These are phyloP conservation scores for Colletotrichum chrysophilum DNA, from an alignment of 2,329 filamentous ascomycete species.

Conservation along the genomic window DNA sequence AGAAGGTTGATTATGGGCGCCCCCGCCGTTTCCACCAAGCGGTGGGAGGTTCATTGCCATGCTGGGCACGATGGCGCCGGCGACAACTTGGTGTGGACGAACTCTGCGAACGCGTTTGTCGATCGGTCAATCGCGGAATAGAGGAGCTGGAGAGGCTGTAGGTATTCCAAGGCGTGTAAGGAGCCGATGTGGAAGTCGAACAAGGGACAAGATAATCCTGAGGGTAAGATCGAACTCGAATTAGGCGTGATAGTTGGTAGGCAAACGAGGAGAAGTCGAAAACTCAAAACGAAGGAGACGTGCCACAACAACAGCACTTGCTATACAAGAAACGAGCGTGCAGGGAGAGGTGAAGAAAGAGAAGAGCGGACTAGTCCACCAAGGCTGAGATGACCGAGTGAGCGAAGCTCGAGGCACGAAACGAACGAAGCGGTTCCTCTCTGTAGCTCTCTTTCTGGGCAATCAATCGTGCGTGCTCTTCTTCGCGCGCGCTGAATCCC, in stretches of 20 bases:
- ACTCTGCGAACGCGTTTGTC: not conserved
- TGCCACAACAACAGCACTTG: not conserved
- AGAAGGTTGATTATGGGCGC: constrained; percentile 81
- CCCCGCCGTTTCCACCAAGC: constrained; percentile 54
- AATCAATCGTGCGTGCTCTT: not conserved
- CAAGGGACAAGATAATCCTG: not conserved
- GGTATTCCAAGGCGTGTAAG: not conserved
- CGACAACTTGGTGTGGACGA: not conserved
- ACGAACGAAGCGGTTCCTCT: constrained; percentile 7
- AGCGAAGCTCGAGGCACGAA: constrained; percentile 5
- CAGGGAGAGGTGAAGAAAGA: constrained; percentile 1
- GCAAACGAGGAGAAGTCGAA: not conserved
- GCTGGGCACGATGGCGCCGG: constrained; percentile 36
- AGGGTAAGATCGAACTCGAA: not conserved
- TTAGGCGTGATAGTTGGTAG: constrained; percentile 3
- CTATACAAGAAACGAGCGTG: constrained; percentile 15
- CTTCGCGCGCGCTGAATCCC: not conserved
- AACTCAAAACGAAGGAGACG: constrained; percentile 11
- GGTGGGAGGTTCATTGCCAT: constrained; percentile 68
- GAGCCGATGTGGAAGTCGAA: not conserved
- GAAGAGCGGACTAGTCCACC: not conserved
- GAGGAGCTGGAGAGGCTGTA: not conserved
- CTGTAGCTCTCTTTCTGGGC: not conserved
- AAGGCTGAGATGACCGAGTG: not conserved
- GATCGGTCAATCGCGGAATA: not conserved